Evolutionary conservation across 192 early-diverging fungal species (phyloP).

Genomic region (Chytriomyces hyalinus): DNA sequence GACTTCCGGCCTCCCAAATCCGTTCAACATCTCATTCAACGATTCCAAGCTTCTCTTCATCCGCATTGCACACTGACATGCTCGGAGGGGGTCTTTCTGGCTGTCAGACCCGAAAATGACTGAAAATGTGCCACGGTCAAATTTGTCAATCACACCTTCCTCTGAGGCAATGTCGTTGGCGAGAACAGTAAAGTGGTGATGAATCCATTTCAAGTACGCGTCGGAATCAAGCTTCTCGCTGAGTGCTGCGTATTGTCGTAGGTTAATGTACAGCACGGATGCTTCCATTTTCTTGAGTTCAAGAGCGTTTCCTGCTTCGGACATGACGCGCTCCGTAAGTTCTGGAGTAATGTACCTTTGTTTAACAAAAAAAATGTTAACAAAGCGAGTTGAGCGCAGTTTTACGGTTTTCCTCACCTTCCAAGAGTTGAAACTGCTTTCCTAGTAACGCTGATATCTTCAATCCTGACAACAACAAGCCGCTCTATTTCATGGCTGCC

Average conservation of each 20-base stretch:
- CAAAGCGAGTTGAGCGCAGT: neutral
- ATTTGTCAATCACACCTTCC: conserved; percentile 25
- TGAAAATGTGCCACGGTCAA: neutral
- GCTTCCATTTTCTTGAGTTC: neutral
- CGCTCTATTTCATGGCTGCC: neutral
- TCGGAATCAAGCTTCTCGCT: conserved; percentile 9
- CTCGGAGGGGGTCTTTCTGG: neutral
- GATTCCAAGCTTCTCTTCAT: neutral
- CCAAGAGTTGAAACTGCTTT: conserved; percentile 2
- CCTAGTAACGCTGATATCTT: conserved; percentile 12
- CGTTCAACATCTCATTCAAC: conserved; percentile 2
- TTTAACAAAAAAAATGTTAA: neutral
- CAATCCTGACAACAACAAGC: conserved; percentile 14
- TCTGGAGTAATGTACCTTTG: conserved; percentile 30
- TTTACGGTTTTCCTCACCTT: conserved; percentile 12
- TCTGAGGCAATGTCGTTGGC: neutral
- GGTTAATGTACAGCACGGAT: conserved; percentile 2
- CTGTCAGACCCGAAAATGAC: conserved; percentile 16
- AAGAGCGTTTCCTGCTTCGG: conserved; percentile 3
- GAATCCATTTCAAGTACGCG: conserved; percentile 1
- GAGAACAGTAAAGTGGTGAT: conserved; percentile 3
- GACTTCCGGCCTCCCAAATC: neutral
- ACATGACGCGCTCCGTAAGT: conserved; percentile 14
- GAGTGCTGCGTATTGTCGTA: conserved; percentile 12
- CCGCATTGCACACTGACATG: conserved; percentile 28